These are phyloP conservation scores for Corylus heterophylla DNA, from an alignment of 306 rosid species.

Conservation along the genomic window DNA sequence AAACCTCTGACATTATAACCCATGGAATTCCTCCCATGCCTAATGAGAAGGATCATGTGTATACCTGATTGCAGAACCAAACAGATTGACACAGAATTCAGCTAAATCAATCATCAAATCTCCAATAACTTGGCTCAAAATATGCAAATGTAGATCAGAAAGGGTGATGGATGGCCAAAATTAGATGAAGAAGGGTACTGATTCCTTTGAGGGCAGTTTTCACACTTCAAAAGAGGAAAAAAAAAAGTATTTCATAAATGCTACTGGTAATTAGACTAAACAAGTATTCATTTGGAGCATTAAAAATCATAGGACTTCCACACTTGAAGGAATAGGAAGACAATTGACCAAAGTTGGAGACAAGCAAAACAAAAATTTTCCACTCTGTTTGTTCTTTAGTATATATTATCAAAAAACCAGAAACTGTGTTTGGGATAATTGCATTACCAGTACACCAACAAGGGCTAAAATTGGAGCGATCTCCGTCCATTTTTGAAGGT, in stretches of 20 bases:
- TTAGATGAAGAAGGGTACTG: neutral
- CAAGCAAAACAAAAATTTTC: neutral
- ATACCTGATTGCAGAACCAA: conserved; percentile 44
- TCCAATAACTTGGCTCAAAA: neutral
- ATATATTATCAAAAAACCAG: too few relatives aligned
- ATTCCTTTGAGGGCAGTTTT: neutral
- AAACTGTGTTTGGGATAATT: neutral
- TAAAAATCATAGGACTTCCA: neutral
- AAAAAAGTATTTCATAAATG: neutral
- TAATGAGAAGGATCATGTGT: conserved; percentile 72
- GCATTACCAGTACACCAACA: conserved; percentile 72
- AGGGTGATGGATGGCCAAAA: neutral
- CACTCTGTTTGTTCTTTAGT: neutral
- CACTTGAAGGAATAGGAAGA: neutral
- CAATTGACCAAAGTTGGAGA: neutral
- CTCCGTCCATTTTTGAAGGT: conserved; percentile 46
- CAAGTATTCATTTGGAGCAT: neutral
- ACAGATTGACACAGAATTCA: conserved; percentile 6
- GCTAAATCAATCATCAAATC: neutral
- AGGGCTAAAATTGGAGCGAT: conserved; percentile 61
- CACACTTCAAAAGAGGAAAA: neutral
- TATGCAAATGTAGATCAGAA: neutral
- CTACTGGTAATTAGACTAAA: neutral
- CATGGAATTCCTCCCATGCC: conserved; percentile 97
- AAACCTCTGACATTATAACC: conserved; percentile 95